Base-by-base conservation (phyloP, 176 grass and related monocot species). In the Oryza punctata region DNA sequence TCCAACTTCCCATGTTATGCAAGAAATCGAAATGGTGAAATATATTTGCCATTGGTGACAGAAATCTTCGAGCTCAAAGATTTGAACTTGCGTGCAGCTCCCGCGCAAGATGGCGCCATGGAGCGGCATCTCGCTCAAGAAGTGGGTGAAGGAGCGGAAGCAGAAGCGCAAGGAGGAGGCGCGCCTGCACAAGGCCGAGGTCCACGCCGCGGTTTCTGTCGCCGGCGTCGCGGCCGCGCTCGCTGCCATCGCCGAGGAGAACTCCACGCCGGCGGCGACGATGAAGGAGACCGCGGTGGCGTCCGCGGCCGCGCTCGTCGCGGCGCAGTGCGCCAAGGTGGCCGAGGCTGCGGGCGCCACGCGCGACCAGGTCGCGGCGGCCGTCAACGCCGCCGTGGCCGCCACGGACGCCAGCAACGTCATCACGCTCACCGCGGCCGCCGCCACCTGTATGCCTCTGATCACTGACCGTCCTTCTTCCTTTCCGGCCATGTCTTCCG, bases 81-180 rank as follows among this genome's bases (percentile, higher is more conserved):
- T 74, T 71, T 81, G 70, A 82, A 37, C 65, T 67, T 12, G 49
- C 45, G 10, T 29, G 79, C 87, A 99, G 96, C 84, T 99, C 65
- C 88, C 82, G 45, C 93, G 82, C 67, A 94, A 96, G 81, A 92
- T 99, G 70, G 45, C 87, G 6, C 78, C 93, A 19, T 99, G 93
- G 96, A 96, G 88, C 43, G 83, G 85, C 28, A 84, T 94, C 59
- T 91, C 87, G 50, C 85, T 96, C 38, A 99, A 96, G 87, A 99
- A 99, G 78, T 96, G 96, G 96, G 82, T 99, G 27, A 99, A 94
- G 89, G 96, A 99, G 78, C 86, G 90, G 65, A 96, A 99, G 84
- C 96, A 90, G 79, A 94, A 85, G 83, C 91, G 96, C 72, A 99
- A 99, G 86, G 93, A 96, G 61, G 91, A 92, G 23, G 89, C 89